Evolutionary conservation across 108 stramenopile species (phyloP).

Genomic region (Aurantiochytrium sp.): DNA sequence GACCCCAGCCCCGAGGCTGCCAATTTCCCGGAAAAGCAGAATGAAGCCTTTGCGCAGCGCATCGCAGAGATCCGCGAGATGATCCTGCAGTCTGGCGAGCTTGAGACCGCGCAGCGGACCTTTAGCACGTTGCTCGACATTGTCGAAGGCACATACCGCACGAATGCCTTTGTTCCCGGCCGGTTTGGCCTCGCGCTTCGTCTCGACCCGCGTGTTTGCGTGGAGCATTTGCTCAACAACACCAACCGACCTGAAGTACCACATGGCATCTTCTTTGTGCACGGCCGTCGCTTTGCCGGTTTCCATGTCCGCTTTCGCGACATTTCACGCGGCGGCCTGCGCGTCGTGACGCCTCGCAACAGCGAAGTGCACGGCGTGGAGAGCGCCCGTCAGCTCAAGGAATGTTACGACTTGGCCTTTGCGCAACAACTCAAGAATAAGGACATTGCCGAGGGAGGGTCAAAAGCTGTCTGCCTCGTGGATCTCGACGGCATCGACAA

Average conservation of each 20-base stretch:
- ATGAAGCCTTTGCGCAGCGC: constrained; percentile 68
- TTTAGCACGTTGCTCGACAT: constrained; percentile 45
- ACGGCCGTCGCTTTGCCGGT: constrained; percentile 90
- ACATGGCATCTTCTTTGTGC: constrained; percentile 81
- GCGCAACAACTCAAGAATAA: constrained; percentile 95
- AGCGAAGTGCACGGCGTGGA: constrained; percentile 80
- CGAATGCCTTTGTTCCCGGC: constrained; percentile 84
- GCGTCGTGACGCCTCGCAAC: constrained; percentile 82
- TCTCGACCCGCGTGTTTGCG: constrained; percentile 78
- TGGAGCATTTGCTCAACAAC: constrained; percentile 36
- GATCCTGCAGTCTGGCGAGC: constrained; percentile 42
- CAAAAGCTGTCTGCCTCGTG: constrained; percentile 82
- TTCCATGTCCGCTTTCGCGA: constrained; percentile 95
- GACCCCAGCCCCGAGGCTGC: constrained; percentile 45
- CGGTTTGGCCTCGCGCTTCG: constrained; percentile 84
- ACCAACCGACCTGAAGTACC: constrained; percentile 50
- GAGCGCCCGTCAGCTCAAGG: constrained; percentile 82
- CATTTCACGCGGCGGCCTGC: constrained; percentile 87
- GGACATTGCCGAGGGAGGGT: constrained; percentile 97
- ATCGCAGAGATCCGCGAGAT: constrained; percentile 64
- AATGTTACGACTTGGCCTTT: constrained; percentile 83
- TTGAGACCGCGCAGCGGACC: constrained; percentile 13
- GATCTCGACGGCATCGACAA: constrained; percentile 60
- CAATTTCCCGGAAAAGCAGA: constrained; percentile 43
- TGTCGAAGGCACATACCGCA: constrained; percentile 69